phyloP scores from a whole-genome alignment of 257 asterid species.

The Linaria vulgaris region DNA sequence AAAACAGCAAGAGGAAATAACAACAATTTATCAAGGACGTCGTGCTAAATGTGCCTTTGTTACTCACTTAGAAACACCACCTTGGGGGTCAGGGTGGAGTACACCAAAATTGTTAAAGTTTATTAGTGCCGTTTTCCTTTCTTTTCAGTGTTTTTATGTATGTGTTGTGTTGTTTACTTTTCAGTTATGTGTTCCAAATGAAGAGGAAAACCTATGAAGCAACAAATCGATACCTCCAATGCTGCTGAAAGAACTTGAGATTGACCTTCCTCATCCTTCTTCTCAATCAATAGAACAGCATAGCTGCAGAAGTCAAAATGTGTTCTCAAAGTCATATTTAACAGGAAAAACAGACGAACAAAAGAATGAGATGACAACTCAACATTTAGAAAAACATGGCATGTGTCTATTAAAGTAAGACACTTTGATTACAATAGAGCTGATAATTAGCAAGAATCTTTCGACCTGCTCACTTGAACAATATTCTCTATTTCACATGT shows the following conservation, averaged over 20 bases:
- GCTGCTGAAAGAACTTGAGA: slow-evolving; percentile 99
- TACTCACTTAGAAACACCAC: slow-evolving; percentile 5
- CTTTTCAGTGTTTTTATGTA: slow-evolving; percentile 6
- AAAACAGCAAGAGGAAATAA: slow-evolving; percentile 11
- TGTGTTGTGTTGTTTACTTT: not conserved
- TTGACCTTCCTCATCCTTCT: slow-evolving; percentile 90
- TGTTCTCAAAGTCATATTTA: slow-evolving; percentile 18
- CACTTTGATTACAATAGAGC: not conserved
- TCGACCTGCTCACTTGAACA: slow-evolving; percentile 6
- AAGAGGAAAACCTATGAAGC: slow-evolving; percentile 7
- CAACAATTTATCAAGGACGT: slow-evolving; percentile 4
- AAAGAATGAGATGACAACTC: slow-evolving; percentile 5
- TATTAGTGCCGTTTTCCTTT: not conserved
- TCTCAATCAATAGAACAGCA: slow-evolving; percentile 88
- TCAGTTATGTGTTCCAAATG: not conserved
- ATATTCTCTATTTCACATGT: not conserved
- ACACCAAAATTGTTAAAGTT: not conserved
- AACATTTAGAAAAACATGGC: slow-evolving; percentile 4
- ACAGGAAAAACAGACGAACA: slow-evolving; percentile 15
- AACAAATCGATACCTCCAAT: slow-evolving; percentile 59
- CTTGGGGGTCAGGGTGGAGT: slow-evolving; percentile 1
- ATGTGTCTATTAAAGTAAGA: not conserved
- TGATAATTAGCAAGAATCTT: slow-evolving; percentile 17
- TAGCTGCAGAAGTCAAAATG: slow-evolving; percentile 54
- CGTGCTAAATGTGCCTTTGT: slow-evolving; percentile 6